Conservation (phyloP, 306 rosid species). For the Comarum palustre region DNA sequence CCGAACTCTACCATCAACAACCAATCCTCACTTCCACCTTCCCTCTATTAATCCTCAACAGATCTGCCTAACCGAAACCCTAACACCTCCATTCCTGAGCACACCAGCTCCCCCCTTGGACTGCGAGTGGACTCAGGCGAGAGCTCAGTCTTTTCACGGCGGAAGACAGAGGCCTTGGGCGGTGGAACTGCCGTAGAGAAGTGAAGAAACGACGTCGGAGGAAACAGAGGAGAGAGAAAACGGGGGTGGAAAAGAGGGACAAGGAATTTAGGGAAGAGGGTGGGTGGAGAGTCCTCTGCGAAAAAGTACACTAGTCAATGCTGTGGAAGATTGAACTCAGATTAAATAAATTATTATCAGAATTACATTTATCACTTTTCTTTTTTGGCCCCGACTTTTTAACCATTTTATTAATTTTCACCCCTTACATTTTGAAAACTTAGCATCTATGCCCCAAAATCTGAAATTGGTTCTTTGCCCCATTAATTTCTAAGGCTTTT, state of each 20-base stretch:
- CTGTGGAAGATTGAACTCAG: conserved; percentile 22
- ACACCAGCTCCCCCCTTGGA: not conserved
- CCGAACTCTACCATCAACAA: conserved; percentile 71
- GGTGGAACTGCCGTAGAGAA: conserved; percentile 23
- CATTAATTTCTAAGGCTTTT: not conserved
- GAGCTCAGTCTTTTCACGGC: not conserved
- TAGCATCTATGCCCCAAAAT: not conserved
- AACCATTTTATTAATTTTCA: not conserved
- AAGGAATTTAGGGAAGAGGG: conserved; percentile 41
- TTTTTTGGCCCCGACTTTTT: not conserved
- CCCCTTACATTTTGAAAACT: not conserved
- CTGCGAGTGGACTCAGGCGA: conserved; percentile 12
- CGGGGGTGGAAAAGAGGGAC: conserved; percentile 33
- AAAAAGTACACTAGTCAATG: conserved; percentile 69
- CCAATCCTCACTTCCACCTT: conserved; percentile 34
- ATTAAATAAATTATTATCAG: not conserved
- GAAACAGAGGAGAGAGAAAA: conserved; percentile 53
- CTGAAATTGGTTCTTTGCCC: not conserved
- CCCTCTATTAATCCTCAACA: conserved; percentile 29
- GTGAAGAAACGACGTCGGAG: conserved; percentile 32
- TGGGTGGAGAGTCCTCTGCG: conserved; percentile 19
- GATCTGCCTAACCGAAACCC: conserved; percentile 51
- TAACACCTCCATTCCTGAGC: conserved; percentile 38
- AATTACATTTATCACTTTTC: not conserved
- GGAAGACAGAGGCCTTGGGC: conserved; percentile 12